Evolutionary conservation across 2,329 filamentous ascomycete species (phyloP), one percentile per base, ranked within the genome.

Genomic region (Furcasterigmium sp.): DNA sequence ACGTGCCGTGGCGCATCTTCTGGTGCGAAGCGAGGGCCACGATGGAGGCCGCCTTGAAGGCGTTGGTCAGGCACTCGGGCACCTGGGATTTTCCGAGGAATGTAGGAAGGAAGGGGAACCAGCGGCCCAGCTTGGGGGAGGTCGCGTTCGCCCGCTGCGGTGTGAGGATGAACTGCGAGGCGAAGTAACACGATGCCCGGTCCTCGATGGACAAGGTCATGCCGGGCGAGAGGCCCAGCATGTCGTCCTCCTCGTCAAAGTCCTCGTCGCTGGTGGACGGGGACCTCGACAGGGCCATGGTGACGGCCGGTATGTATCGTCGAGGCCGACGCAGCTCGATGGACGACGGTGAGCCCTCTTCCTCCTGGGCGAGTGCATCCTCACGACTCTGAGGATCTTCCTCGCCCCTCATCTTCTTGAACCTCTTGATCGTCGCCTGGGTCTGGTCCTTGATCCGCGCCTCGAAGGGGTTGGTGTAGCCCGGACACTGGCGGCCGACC

Each of bases 361-460:
- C 23, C n/a, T 39, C 20, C n/a, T n/a, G n/a, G n/a, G n/a, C n/a
- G n/a, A 8, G 20, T 8, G 8, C 18, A 7, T 37, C 48, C 47
- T 19, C 44, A 42, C 2, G 40, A 43, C 6, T n/a, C n/a, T n/a
- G n/a, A n/a, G n/a, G 47, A 48, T 18, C 23, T 36, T 46, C 46
- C 21, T 50, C 48, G 9, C 46, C 48, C 21, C 48, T 41, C 17
- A 46, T 40, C 32, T 45, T 49, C 19, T 46, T 46, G 25, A 50
- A 50, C 25, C 46, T 46, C 42, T 49, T 50, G 38, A 55, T 55
- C 7, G 51, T 53, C 13, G 53, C 50, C 23, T 55, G 43, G 4
- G 53, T 55, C 43, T 55, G 53, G 43, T 55, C 53, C 18, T 51
- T 53, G 5, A 55, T 47, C 14, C 53, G 55, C 47, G 54, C 47